Conservation (phyloP, 768 basidiomycete species). For the Nidula microcarpa region DNA sequence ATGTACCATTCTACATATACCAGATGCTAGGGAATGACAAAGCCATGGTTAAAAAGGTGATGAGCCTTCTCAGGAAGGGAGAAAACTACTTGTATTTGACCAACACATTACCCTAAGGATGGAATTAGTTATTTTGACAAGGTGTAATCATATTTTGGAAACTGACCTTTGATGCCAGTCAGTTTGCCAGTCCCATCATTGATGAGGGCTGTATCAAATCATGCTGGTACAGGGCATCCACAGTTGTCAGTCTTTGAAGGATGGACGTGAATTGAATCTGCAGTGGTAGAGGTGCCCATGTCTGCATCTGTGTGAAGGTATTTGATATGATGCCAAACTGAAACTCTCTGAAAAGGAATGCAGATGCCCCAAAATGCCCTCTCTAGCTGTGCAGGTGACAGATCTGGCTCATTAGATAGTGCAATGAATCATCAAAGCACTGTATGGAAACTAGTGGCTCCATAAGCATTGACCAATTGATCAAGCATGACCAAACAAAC, state of each 20-base stretch:
- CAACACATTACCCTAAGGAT: conserved; percentile 1
- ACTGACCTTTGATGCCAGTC: conserved; percentile 5
- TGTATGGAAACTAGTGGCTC: conserved; percentile 16
- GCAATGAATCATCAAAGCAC: conserved; percentile 21
- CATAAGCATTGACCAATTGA: conserved; percentile 11
- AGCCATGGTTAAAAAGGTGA: neutral
- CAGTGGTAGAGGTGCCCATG: conserved; percentile 3
- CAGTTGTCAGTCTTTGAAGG: conserved; percentile 6
- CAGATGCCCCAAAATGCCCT: conserved; percentile 1
- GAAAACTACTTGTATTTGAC: conserved; percentile 9
- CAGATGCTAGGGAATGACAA: conserved; percentile 2
- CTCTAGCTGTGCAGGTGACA: conserved; percentile 10
- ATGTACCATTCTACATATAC: conserved; percentile 16
- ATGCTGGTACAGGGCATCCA: conserved; percentile 9
- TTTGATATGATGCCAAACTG: conserved; percentile 27
- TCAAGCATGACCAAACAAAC: conserved; percentile 14
- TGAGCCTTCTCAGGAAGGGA: conserved; percentile 1
- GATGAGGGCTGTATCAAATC: conserved; percentile 26
- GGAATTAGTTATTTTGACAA: neutral
- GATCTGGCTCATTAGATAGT: conserved; percentile 7
- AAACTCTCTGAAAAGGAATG: conserved; percentile 17
- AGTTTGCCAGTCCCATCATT: conserved; percentile 1
- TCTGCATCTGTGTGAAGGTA: conserved; percentile 13
- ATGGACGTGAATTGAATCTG: conserved; percentile 27
- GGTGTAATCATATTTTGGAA: neutral